A percentile compares a stretch with the other conserved stretches of the same genome.
Evolutionary conservation across 345 rosid genomes (phyloP).

Genomic region (Eutrema heterophyllum): DNA sequence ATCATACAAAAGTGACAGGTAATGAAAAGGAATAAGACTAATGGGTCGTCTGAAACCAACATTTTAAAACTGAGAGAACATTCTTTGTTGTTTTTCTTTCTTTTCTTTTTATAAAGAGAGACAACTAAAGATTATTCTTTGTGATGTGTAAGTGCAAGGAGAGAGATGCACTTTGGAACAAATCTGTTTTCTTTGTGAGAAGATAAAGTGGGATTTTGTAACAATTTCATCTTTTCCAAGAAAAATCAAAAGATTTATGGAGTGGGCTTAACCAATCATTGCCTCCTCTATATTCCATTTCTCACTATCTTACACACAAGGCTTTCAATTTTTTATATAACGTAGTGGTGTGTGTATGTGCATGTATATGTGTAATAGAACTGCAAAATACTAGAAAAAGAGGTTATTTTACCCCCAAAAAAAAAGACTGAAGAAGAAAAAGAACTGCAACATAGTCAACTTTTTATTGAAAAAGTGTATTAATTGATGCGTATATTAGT

Average conservation of each 20-base stretch:
- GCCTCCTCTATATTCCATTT: conserved; percentile 10
- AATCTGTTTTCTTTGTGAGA: conserved; percentile 29
- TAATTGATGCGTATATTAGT: background rate
- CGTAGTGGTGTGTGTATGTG: background rate
- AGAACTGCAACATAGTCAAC: background rate
- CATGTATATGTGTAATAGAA: background rate
- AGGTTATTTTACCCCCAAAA: background rate
- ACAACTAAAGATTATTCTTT: conserved; percentile 27
- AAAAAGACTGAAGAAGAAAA: too few relatives aligned
- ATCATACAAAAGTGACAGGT: conserved; percentile 30
- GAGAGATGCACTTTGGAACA: conserved; percentile 24
- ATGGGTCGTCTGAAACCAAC: conserved; percentile 22
- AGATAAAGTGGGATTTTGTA: conserved; percentile 34
- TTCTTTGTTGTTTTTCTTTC: conserved; percentile 29
- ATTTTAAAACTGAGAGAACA: conserved; percentile 24
- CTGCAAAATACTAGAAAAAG: background rate
- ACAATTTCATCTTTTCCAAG: conserved; percentile 3
- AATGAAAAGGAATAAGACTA: conserved; percentile 20
- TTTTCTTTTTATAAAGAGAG: conserved; percentile 36
- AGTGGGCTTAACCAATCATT: conserved; percentile 22
- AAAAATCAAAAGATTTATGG: background rate
- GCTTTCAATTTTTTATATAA: background rate
- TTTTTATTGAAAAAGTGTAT: background rate
- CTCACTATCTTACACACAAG: background rate
- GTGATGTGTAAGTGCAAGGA: conserved; percentile 24